A percentile compares a stretch with the other conserved stretches of the same genome.
These are phyloP conservation scores for Flaveria floridana DNA, from an alignment of 140 eudicot genomes.

Conservation along the genomic window DNA sequence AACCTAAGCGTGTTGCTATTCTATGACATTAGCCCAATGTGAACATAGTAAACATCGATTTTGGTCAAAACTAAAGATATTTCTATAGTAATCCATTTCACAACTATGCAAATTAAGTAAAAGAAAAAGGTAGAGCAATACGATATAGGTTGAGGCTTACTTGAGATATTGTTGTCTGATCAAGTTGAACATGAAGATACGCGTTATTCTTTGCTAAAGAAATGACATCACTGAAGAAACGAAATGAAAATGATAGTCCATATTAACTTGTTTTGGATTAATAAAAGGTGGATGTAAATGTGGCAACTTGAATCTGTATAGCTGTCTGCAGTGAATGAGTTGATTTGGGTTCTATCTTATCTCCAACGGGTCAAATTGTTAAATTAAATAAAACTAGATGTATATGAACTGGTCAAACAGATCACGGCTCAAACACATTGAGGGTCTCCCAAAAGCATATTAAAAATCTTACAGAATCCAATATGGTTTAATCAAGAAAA, in stretches of 20 bases:
- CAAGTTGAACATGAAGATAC: conserved; percentile 58
- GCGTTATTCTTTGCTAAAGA: conserved; percentile 52
- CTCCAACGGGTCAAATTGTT: background rate
- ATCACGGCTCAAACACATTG: background rate
- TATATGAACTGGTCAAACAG: conserved; percentile 3
- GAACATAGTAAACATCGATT: background rate
- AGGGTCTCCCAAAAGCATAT: background rate
- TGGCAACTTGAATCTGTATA: background rate
- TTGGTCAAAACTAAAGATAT: background rate
- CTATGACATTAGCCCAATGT: background rate
- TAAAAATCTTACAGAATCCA: background rate
- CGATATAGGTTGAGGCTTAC: conserved; percentile 36
- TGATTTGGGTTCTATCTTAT: too few species aligned
- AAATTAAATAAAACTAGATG: background rate
- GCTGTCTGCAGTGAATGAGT: background rate
- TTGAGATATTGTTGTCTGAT: conserved; percentile 54
- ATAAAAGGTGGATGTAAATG: background rate
- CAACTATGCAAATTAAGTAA: background rate
- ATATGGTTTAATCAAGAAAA: conserved; percentile 5
- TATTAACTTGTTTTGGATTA: background rate
- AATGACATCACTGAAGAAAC: conserved; percentile 51
- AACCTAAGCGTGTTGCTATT: background rate
- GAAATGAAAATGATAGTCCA: background rate
- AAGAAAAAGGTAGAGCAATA: conserved; percentile 7
- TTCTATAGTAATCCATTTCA: background rate